Conservation (phyloP, 2,329 filamentous ascomycete species). For the Talaromyces sp. region DNA sequence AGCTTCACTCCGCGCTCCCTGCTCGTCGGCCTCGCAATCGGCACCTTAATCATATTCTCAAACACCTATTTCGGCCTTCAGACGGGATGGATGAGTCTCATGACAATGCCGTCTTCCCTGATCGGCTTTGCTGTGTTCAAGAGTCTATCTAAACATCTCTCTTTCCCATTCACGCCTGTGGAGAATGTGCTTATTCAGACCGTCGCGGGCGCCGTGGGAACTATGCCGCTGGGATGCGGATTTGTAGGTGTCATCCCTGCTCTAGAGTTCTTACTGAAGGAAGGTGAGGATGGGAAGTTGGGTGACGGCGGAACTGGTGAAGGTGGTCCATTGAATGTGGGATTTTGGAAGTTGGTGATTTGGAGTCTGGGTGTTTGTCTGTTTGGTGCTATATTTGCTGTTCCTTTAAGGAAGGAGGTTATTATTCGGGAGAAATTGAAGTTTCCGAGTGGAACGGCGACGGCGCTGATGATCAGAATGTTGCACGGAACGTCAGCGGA, state of each 20-base stretch:
- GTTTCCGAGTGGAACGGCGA: slow-evolving; percentile 94
- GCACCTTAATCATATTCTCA: slow-evolving; percentile 87
- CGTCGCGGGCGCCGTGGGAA: slow-evolving; percentile 90
- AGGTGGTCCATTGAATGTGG: slow-evolving; percentile 69
- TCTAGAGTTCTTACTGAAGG: slow-evolving; percentile 76
- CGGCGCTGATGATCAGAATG: slow-evolving; percentile 86
- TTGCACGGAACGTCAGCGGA: slow-evolving; percentile 64
- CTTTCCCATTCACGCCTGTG: slow-evolving; percentile 82
- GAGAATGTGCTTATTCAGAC: slow-evolving; percentile 97
- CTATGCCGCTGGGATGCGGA: slow-evolving; percentile 92
- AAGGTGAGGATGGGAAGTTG: slow-evolving; percentile 72
- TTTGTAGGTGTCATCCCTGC: slow-evolving; percentile 95
- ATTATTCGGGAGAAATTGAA: slow-evolving; percentile 89
- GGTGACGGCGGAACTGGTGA: slow-evolving; percentile 71
- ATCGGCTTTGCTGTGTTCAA: slow-evolving; percentile 96
- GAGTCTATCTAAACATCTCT: slow-evolving; percentile 65
- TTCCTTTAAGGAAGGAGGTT: slow-evolving; percentile 83
- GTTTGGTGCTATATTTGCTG: slow-evolving; percentile 94
- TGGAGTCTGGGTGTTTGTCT: slow-evolving; percentile 94
- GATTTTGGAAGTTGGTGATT: slow-evolving; percentile 72
- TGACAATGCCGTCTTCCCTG: slow-evolving; percentile 94
- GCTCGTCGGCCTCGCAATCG: slow-evolving; percentile 73
- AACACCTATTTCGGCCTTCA: slow-evolving; percentile 99
- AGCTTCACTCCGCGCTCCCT: slow-evolving; percentile 86
- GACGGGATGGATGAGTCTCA: slow-evolving; percentile 77